phyloP scores from a whole-genome alignment of 2,329 filamentous ascomycete species.

The Hymenoscyphus fructigenus region DNA sequence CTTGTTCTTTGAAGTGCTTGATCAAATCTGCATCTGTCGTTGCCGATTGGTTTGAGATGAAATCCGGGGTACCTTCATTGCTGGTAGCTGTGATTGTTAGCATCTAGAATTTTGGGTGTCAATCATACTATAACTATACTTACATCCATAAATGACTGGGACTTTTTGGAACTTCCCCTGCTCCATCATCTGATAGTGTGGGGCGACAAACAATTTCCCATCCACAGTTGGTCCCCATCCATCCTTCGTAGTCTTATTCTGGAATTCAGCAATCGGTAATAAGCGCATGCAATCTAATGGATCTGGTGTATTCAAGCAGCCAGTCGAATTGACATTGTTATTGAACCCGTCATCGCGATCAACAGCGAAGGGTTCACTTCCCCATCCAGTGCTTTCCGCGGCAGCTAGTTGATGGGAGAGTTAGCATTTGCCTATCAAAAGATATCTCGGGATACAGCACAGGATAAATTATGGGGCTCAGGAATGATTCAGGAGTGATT shows the following conservation, averaged over 20 bases:
- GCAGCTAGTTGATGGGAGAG: too few relatives aligned
- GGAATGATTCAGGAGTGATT: too few relatives aligned
- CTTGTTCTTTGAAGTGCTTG: not conserved
- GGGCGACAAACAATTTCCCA: constrained; percentile 15
- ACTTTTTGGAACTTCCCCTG: constrained; percentile 51
- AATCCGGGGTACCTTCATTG: not conserved
- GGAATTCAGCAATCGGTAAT: constrained; percentile 44
- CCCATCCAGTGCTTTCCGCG: constrained; percentile 50
- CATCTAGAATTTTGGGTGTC: not conserved
- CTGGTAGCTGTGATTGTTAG: not conserved
- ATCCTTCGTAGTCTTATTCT: constrained; percentile 30
- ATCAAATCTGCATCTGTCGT: not conserved
- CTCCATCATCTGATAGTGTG: constrained; percentile 39
- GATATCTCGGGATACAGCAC: too few relatives aligned
- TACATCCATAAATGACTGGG: constrained; percentile 47
- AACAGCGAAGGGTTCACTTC: constrained; percentile 31
- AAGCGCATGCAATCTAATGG: constrained; percentile 46
- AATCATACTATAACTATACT: not conserved
- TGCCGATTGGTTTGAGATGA: constrained; percentile 1
- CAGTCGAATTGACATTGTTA: constrained; percentile 44
- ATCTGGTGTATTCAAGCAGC: constrained; percentile 38
- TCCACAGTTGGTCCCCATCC: constrained; percentile 20
- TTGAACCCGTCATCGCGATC: constrained; percentile 45
- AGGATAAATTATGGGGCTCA: too few relatives aligned
- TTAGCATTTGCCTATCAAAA: too few relatives aligned